A percentile compares a stretch with the other conserved stretches of the same genome.
These are phyloP conservation scores for Chalciporus sp. DNA, from an alignment of 1,284 basidiomycete genomes.

Conservation along the genomic window DNA sequence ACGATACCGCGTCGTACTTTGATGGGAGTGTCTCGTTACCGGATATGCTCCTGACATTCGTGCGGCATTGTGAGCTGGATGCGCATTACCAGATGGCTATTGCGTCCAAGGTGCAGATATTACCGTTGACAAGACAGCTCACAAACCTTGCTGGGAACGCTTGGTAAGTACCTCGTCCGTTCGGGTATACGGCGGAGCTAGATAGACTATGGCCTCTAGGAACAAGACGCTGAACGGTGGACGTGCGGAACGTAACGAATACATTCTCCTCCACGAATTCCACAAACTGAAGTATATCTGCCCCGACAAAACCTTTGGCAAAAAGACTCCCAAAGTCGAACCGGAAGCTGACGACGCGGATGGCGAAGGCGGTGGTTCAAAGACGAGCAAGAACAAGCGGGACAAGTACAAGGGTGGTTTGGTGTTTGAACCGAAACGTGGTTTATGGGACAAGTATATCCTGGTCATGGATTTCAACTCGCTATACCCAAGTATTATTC, in stretches of 20 bases:
- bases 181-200: too few species aligned
- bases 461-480: conserved; percentile 99
- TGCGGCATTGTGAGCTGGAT: conserved; percentile 92
- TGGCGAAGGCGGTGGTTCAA: conserved; percentile 54
- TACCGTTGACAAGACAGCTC: conserved; percentile 90
- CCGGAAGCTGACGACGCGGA: conserved; percentile 59
- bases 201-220: conserved; percentile 45
- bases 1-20: conserved; percentile 91
- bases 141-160: conserved; percentile 98
- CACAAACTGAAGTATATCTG: conserved; percentile 95
- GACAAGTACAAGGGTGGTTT: conserved; percentile 99
- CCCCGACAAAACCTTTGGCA: conserved; percentile 91
- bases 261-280: conserved; percentile 98
- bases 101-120: conserved; percentile 85
- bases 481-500: conserved; percentile 98
- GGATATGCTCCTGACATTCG: conserved; percentile 83
- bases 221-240: conserved; percentile 95
- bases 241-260: conserved; percentile 98
- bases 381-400: conserved; percentile 69
- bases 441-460: conserved; percentile 96
- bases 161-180: conserved; percentile 60
- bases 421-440: conserved; percentile 96
- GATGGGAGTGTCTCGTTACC: conserved; percentile 83
- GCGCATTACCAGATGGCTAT: conserved; percentile 97
- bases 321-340: conserved; percentile 51